These are phyloP conservation scores for Allantophomopsis lycopodina DNA, from an alignment of 2,329 filamentous ascomycete genomes.

Conservation along the genomic window DNA sequence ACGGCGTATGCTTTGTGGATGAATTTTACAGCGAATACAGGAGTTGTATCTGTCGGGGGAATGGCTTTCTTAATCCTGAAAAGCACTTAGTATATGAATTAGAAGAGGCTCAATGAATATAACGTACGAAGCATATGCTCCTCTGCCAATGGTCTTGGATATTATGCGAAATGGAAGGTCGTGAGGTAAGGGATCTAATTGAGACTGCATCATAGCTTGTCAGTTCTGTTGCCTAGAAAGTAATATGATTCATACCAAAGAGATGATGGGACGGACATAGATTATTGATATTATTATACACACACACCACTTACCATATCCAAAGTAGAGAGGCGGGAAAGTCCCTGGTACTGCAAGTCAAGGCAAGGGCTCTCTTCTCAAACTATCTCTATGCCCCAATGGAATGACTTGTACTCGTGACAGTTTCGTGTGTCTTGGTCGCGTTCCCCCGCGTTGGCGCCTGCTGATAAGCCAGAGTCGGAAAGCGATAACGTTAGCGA, in stretches of 20 bases:
- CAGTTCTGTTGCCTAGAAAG: slow-evolving; percentile 14
- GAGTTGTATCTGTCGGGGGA: slow-evolving; percentile 51
- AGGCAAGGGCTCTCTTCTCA: too few species aligned
- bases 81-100: slow-evolving; percentile 5
- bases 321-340: slow-evolving; percentile 2
- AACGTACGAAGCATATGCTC: slow-evolving; percentile 88
- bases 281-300: background rate
- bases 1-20: slow-evolving; percentile 95
- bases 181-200: slow-evolving; percentile 71
- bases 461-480: too few species aligned
- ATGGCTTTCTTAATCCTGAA: slow-evolving; percentile 66
- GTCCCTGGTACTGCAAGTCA: too few species aligned
- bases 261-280: slow-evolving; percentile 1
- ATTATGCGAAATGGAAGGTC: slow-evolving; percentile 88
- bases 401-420: too few species aligned
- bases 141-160: slow-evolving; percentile 91
- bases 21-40: slow-evolving; percentile 94
- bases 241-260: background rate
- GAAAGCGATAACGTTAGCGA: too few species aligned
- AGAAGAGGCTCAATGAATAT: slow-evolving; percentile 1
- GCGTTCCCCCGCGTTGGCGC: too few species aligned
- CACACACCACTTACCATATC: slow-evolving; percentile 12
- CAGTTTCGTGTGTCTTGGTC: too few species aligned
- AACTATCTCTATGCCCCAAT: too few species aligned
- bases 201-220: slow-evolving; percentile 49